These are phyloP conservation scores for Bretziella fagacearum DNA, from an alignment of 2,329 filamentous ascomycete genomes.

Conservation along the genomic window DNA sequence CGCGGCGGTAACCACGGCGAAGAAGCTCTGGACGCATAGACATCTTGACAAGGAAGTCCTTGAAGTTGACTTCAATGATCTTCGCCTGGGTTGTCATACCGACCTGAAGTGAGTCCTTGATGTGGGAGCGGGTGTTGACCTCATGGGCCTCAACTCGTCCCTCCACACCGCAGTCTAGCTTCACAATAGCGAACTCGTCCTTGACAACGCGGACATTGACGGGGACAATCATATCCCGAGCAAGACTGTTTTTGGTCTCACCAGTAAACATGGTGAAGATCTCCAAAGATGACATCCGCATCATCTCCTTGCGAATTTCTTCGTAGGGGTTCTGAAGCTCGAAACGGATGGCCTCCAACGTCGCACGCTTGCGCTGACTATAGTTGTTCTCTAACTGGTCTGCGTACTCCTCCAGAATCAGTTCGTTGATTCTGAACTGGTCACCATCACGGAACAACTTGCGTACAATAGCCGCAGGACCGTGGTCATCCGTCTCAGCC, in stretches of 20 bases:
- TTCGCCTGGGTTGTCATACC: slow-evolving; percentile 82
- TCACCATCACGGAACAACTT: slow-evolving; percentile 91
- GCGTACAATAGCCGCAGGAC: slow-evolving; percentile 75
- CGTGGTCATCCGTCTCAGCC: slow-evolving; percentile 79
- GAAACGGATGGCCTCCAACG: slow-evolving; percentile 85
- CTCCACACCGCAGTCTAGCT: slow-evolving; percentile 86
- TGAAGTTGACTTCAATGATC: slow-evolving; percentile 72
- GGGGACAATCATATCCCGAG: slow-evolving; percentile 81
- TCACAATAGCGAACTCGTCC: slow-evolving; percentile 82
- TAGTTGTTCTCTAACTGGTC: slow-evolving; percentile 88
- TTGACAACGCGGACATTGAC: slow-evolving; percentile 78
- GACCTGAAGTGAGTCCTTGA: slow-evolving; percentile 55
- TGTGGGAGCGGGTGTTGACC: slow-evolving; percentile 54
- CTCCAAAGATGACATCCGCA: slow-evolving; percentile 51
- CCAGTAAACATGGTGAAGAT: slow-evolving; percentile 95
- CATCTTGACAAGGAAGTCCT: slow-evolving; percentile 67
- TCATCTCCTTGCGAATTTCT: slow-evolving; percentile 72
- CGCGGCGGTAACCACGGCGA: slow-evolving; percentile 51
- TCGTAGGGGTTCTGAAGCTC: slow-evolving; percentile 89
- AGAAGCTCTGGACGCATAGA: slow-evolving; percentile 59
- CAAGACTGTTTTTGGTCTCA: slow-evolving; percentile 69
- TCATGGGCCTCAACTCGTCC: slow-evolving; percentile 72
- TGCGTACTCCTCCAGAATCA: slow-evolving; percentile 92
- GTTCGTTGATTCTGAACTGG: slow-evolving; percentile 86
- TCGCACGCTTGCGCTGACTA: slow-evolving; percentile 86